Base-by-base conservation (phyloP, 108 stramenopile genomes). In the Skeletonema potamos region DNA sequence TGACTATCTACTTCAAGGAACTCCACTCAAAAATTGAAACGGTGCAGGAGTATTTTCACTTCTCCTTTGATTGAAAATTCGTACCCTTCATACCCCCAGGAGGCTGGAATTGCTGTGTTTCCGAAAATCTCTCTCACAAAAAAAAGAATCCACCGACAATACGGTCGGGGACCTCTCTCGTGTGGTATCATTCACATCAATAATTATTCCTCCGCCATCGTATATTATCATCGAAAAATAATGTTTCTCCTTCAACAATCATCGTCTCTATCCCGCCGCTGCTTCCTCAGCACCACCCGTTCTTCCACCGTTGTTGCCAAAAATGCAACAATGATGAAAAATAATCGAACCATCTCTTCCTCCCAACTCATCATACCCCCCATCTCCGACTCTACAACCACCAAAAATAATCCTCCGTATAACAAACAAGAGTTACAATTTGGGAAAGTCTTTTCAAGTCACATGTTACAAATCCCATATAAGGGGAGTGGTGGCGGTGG, bases 391-490 rank as follows among this genome's bases (percentile, higher is more conserved):
- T 27, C 55, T 26, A 58, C 32, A 58, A 29, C 58, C 10, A 58
- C 3, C 3, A 29, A 20, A 13, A 55, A 68, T 11, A 36, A 36
- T 4, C 36, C 17, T 7, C 58, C 68, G 26, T 62, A 68, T n/a
- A 58, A 68, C 6, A 90, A 92, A 58, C 89, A 92, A 75, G 64
- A 90, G 9, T 70, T 95, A 29, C 60, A 67, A 58, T 96, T 93
- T 68, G 96, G 96, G 8, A 84, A 75, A 13, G 86, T 85, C 6
- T 89, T 97, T 63, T 78, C 94, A 27, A 94, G 94, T 73, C 97
- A 97, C 83, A 99, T 99, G 98, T 82, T 99, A 3, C 81, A 77
- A 63, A 71, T 92, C 26, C 90, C 91, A 71, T 98, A 94, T 87
- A 81, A 85, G 27, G 63, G 30, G 54, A 69, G 77, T 27, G 44